phyloP scores from a whole-genome alignment of 768 basidiomycete genomes.

The Mycena kentingensis region DNA sequence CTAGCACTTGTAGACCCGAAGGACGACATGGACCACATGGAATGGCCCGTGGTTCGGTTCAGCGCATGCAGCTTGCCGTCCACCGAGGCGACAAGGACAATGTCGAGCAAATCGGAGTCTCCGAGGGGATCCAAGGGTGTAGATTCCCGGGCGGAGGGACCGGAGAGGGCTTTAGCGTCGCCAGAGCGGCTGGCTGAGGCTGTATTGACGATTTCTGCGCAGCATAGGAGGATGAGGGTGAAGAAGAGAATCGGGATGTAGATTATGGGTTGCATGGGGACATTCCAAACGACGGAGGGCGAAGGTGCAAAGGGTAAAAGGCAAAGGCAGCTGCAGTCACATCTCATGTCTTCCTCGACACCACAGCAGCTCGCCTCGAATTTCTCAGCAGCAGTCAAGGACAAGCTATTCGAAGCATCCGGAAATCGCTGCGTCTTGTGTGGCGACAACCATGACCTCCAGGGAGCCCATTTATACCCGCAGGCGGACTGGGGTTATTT shows the following conservation, averaged over 20 bases:
- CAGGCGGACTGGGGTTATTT: no score
- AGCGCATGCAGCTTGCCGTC: constrained; percentile 95
- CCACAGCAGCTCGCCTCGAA: no score
- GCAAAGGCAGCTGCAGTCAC: no score
- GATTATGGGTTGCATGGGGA: constrained; percentile 38
- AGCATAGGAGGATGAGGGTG: constrained; percentile 30
- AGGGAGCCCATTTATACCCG: no score
- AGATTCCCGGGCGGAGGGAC: constrained; percentile 23
- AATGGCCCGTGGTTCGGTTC: constrained; percentile 79
- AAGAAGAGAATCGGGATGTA: constrained; percentile 28
- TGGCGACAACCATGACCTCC: no score
- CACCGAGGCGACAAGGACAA: constrained; percentile 88
- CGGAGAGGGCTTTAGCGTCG: constrained; percentile 31
- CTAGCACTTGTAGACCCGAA: constrained; percentile 42
- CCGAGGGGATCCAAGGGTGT: constrained; percentile 27
- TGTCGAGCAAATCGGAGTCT: constrained; percentile 71
- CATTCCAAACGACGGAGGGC: constrained; percentile 15
- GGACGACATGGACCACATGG: constrained; percentile 87
- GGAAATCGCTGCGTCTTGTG: no score
- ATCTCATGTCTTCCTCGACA: no score
- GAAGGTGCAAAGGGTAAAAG: no score
- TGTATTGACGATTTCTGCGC: constrained; percentile 36
- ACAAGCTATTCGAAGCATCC: no score
- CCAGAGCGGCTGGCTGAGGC: constrained; percentile 24
- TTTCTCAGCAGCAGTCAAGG: no score